These are phyloP conservation scores for Chamaecyparis obtusa DNA, from an alignment of 75 land plant genomes.

Conservation along the genomic window DNA sequence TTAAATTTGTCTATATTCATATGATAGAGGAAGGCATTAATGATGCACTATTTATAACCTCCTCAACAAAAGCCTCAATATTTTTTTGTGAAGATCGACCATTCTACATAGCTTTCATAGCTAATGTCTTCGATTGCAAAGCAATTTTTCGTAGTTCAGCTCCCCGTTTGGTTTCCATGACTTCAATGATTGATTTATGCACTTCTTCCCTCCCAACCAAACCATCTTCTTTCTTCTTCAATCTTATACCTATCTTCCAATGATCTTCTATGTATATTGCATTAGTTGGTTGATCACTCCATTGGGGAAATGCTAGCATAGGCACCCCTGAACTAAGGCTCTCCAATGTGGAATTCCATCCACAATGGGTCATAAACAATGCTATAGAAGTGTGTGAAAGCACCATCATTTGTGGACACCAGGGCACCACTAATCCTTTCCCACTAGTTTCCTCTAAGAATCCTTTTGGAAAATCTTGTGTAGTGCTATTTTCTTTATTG, in stretches of 20 bases:
- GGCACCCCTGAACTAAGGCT: constrained; percentile 30
- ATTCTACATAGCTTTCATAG: constrained; percentile 35
- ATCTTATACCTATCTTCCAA: constrained; percentile 24
- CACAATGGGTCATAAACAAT: constrained; percentile 40
- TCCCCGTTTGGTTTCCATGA: constrained; percentile 30
- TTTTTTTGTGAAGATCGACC: constrained; percentile 58
- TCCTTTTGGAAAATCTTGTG: background rate
- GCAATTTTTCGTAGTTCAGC: constrained; percentile 41
- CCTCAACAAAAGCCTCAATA: constrained; percentile 36
- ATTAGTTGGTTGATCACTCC: constrained; percentile 28
- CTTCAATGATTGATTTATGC: constrained; percentile 15
- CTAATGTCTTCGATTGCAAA: constrained; percentile 35
- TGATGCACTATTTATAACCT: background rate
- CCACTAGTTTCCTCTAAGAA: constrained; percentile 7
- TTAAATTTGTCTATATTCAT: too few species aligned
- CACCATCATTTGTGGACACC: constrained; percentile 24
- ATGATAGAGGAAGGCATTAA: background rate
- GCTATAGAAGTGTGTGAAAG: constrained; percentile 14
- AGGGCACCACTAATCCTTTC: constrained; percentile 18
- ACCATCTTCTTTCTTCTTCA: constrained; percentile 20
- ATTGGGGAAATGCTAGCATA: constrained; percentile 32
- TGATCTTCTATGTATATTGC: constrained; percentile 24
- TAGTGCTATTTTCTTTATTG: background rate
- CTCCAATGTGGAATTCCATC: constrained; percentile 51
- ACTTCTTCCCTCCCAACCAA: constrained; percentile 24